A percentile compares a stretch with the other conserved stretches of the same genome.
Evolutionary conservation across 2,329 filamentous ascomycete species (phyloP).

Genomic region (Aspergillus brunneoviolaceus): DNA sequence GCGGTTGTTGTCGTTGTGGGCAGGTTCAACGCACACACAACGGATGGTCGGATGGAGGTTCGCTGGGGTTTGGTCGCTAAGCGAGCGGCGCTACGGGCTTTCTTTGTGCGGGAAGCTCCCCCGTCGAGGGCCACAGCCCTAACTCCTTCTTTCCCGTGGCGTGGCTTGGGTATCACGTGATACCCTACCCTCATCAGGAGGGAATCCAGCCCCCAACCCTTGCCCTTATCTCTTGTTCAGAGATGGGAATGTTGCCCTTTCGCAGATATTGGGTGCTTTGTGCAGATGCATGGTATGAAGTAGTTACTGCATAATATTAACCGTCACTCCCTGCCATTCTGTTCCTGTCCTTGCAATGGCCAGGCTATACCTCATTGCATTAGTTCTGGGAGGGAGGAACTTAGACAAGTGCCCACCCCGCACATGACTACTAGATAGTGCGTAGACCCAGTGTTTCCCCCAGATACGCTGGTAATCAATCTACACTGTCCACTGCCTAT

Average conservation of each 20-base stretch:
- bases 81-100: slow-evolving; percentile 34
- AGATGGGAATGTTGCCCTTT: no score
- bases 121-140: slow-evolving; percentile 41
- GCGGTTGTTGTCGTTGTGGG: slow-evolving; percentile 49
- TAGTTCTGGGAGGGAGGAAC: neutral
- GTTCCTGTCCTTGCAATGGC: no score
- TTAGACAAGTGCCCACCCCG: neutral
- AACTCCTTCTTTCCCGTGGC: slow-evolving; percentile 32
- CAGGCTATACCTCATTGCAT: neutral
- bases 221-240: no score
- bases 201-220: neutral
- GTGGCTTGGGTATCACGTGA: slow-evolving; percentile 26
- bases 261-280: no score
- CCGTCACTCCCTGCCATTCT: no score
- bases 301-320: no score
- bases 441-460: slow-evolving; percentile 7
- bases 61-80: slow-evolving; percentile 38
- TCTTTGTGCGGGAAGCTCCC: slow-evolving; percentile 35
- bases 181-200: neutral
- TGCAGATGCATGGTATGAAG: no score
- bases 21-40: slow-evolving; percentile 45
- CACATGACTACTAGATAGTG: neutral
- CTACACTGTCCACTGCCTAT: neutral
- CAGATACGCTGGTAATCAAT: neutral
- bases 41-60: slow-evolving; percentile 40